phyloP scores from a whole-genome alignment of 2,329 filamentous ascomycete species.

The Aureobasidium subglaciale region DNA sequence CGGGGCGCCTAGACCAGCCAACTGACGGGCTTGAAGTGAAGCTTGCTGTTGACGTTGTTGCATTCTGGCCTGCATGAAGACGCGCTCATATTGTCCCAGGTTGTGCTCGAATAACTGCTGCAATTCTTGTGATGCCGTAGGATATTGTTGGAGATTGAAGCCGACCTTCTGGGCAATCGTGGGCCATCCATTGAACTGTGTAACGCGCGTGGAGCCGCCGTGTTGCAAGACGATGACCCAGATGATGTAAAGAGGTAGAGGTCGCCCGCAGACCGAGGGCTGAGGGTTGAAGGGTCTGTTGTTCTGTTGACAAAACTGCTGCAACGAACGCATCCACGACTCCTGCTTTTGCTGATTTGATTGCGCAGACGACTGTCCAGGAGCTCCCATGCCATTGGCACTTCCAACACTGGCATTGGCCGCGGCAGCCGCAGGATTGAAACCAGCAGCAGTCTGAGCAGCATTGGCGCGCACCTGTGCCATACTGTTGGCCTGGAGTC shows the following conservation, averaged over 20 bases:
- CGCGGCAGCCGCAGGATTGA: slow-evolving; percentile 14
- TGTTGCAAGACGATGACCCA: slow-evolving; percentile 71
- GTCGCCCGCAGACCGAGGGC: slow-evolving; percentile 66
- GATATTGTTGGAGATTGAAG: slow-evolving; percentile 40
- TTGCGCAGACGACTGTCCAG: slow-evolving; percentile 20
- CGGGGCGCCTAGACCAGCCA: slow-evolving; percentile 31
- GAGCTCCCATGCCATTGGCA: slow-evolving; percentile 10
- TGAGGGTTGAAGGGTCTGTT: slow-evolving; percentile 67
- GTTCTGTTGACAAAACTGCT: slow-evolving; percentile 68
- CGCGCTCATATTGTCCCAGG: slow-evolving; percentile 68
- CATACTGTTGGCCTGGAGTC: slow-evolving; percentile 42
- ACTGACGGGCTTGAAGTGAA: slow-evolving; percentile 31
- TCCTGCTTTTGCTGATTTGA: slow-evolving; percentile 21
- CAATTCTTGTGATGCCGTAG: slow-evolving; percentile 62
- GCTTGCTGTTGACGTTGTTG: slow-evolving; percentile 31
- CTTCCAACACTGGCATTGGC: slow-evolving; percentile 17
- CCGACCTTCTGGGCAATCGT: slow-evolving; percentile 53
- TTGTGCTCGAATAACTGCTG: slow-evolving; percentile 68
- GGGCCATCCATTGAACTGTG: slow-evolving; percentile 63
- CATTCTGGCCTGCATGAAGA: slow-evolving; percentile 50
- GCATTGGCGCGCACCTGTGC: slow-evolving; percentile 19
- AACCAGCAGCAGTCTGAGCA: background rate
- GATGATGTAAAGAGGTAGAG: slow-evolving; percentile 66
- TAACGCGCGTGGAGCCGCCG: slow-evolving; percentile 70
- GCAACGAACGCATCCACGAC: slow-evolving; percentile 59